Evolutionary conservation across 768 basidiomycete genomes (phyloP), one percentile per base, ranked within the genome.

Genomic region (Panaeolus papilionaceus): DNA sequence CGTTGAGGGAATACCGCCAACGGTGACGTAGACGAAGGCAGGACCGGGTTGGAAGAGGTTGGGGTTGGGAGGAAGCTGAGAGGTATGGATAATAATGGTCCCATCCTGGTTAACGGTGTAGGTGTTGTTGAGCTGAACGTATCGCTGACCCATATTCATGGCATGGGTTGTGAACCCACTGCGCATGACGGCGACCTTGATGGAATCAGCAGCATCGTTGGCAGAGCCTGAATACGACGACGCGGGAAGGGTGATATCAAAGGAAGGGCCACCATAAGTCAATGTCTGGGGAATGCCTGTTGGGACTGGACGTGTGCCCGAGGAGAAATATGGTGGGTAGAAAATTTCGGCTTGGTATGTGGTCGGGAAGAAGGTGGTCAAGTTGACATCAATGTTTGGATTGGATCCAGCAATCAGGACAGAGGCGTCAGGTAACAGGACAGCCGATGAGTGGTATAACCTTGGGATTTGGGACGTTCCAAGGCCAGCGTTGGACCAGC

Each of bases 361-460:
- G 1, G 95, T 95, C 1, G 91, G 90, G 82, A 83, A 95, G 40
- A 83, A 44, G 10, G 86, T 84, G n/a, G 80, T 77, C 39, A 80
- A 68, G 72, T 91, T 90, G 68, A 92, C 90, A 72, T 98, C 96
- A 39, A 92, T 83, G 74, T 96, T 96, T 1, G 96, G 96, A 80
- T 98, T 98, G 38, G 94, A 95, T 7, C 97, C 97, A 38, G 94
- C 94, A 70, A 97, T 86, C 62, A 98, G 77, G 42, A 99, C 90
- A 2, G 92, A 93, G 0, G 88, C 93, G 68, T 93, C 95, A 9
- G 95, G 91, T 16, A 98, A 87, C 28, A 98, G 86, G n/a, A 96
- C 85, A 9, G 95, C 96, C 0, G 88, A 87, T 0, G 95, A 97
- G 80, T 99, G 97, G 79, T 99, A 99, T 74, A 99, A 78, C 64